These are phyloP conservation scores for Pterocarpus santalinus DNA, from an alignment of 306 rosid genomes.

Conservation along the genomic window DNA sequence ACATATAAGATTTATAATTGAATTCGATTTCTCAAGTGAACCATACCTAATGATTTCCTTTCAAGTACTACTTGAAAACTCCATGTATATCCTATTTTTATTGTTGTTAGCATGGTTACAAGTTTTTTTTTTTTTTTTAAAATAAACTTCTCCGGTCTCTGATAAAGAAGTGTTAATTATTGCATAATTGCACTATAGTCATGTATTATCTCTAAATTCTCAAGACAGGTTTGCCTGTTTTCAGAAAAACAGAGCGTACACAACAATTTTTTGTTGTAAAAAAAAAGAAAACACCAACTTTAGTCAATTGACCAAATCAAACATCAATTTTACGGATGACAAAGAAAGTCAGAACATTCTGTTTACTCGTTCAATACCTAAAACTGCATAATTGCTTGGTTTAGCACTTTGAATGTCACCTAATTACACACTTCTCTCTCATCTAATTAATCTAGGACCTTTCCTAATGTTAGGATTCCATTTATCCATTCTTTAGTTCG, in stretches of 20 bases:
- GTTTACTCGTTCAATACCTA: conserved; percentile 29
- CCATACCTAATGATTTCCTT: too few species aligned
- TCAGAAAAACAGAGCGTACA: neutral
- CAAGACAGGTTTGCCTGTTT: neutral
- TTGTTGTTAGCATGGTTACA: too few species aligned
- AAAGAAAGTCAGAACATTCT: neutral
- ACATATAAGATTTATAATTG: too few species aligned
- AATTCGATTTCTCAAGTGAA: too few species aligned
- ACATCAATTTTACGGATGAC: neutral
- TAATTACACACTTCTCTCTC: neutral
- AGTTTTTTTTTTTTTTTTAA: too few species aligned
- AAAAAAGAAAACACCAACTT: neutral
- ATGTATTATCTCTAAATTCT: neutral
- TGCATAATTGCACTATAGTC: neutral
- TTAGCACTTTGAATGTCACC: conserved; percentile 25
- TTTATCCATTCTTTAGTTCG: neutral
- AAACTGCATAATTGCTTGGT: neutral
- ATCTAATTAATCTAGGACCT: neutral
- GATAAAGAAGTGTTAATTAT: too few species aligned
- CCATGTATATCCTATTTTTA: too few species aligned
- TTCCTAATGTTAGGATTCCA: neutral
- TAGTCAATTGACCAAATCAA: conserved; percentile 57
- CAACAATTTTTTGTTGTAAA: neutral
- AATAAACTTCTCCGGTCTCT: too few species aligned
- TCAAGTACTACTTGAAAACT: too few species aligned